A percentile compares a stretch with the other conserved stretches of the same genome.
Evolutionary conservation across 225 moss, liverwort and hornwort genomes (phyloP).

Genomic region (Ulota crispa): DNA sequence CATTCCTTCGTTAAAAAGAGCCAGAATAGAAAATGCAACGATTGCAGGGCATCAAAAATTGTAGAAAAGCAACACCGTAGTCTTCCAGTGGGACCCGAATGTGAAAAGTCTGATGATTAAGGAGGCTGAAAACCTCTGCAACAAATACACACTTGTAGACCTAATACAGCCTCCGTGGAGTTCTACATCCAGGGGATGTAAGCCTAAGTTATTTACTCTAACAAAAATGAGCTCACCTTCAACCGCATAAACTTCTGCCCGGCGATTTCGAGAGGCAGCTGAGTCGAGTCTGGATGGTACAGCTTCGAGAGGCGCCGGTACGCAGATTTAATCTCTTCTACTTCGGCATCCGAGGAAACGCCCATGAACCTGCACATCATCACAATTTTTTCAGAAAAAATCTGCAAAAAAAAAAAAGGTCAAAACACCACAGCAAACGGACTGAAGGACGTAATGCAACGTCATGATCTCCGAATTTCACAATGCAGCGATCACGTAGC

Average conservation of each 20-base stretch:
- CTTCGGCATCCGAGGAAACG: conserved; percentile 66
- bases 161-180: too few species aligned
- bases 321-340: conserved; percentile 88
- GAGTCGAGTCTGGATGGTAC: conserved; percentile 93
- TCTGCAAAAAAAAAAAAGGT: conserved; percentile 11
- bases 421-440: not conserved
- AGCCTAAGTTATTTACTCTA: too few species aligned
- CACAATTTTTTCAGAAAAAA: not conserved
- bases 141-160: too few species aligned
- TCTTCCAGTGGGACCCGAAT: too few species aligned
- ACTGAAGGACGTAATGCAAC: not conserved
- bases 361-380: conserved; percentile 67
- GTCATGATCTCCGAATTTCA: not conserved
- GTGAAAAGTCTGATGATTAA: too few species aligned
- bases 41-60: not conserved
- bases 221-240: conserved; percentile 57
- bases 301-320: conserved; percentile 87
- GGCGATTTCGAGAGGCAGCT: conserved; percentile 87
- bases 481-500: not conserved
- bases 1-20: not conserved
- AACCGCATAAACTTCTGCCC: conserved; percentile 86
- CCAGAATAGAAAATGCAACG: not conserved
- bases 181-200: too few species aligned
- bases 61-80: too few species aligned
- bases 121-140: too few species aligned